Base-by-base conservation (phyloP, 768 basidiomycete species). In the Hebeloma cylindrosporum region DNA sequence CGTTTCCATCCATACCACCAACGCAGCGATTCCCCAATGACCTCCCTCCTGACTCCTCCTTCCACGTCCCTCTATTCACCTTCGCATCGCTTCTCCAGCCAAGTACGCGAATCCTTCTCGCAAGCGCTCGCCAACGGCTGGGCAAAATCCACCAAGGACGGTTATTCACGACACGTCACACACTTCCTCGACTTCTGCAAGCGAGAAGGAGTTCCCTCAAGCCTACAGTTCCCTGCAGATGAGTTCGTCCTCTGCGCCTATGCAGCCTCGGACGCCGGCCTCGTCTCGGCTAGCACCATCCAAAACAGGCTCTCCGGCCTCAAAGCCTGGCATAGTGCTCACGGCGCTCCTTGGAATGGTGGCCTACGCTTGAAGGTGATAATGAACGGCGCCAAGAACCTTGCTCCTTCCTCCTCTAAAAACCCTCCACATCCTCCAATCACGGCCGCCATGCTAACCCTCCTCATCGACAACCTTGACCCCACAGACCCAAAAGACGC, bases 261-360 rank as follows among this genome's bases (percentile, higher is more conserved):
- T 32, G 58, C 60, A 0, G 54, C 64, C 0, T 57, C 58, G 0
- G 36, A 48, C 11, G 44, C 58, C 0, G 65, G 65, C 3, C 3
- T 13, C 0, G 27, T 47, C 14, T 52, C 63, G 1, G 54, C 52
- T 1, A 43, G 42, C 0, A 53, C 65, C 0, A 41, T 62, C 13
- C 31, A 45, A 2, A 57, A 56, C 17, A 50, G 63, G 14, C 31
- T 67, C 2, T 37, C 50, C 7, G 68, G 47, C 0, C 16, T 70
- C 3, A 60, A 56, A 5, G 62, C 65, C 0, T 72, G 68, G 67
- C 70, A 72, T 33, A 47, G 58, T n/a, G 25, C 55, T 9, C 61
- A 70, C 22, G 29, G 51, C 6, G 22, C 54, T 2, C 28, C 44
- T 0, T 72, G 61, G 61, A 26, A 48, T 0, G 60, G 58, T 0